Base-by-base conservation (phyloP, 164 flowering plant genomes). In the Taxillus chinensis region DNA sequence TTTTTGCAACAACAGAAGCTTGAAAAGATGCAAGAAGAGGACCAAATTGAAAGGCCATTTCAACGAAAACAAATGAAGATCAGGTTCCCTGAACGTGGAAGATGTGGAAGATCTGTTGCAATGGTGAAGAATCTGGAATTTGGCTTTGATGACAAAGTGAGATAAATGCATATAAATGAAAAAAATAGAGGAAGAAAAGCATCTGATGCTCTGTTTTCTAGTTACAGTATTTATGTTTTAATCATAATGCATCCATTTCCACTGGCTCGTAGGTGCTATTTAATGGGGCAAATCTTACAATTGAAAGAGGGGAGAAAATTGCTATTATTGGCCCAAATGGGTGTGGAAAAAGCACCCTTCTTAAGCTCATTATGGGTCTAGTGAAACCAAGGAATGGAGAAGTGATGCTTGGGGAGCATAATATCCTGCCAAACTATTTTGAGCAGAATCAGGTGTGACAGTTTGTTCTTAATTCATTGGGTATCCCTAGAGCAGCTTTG, bases 291-390 rank as follows among this genome's bases (percentile, higher is more conserved):
- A 91, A 82, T 70, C 87, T 93, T 67, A 61, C 73, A 40, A 83
- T 93, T 68, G 82, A 93, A 73, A 82, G 82, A 69, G 99, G 99
- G 12, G 97, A 90, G 74, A 93, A 89, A 77, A 67, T 91, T 68
- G 96, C 99, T 15, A 82, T 95, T 40, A 68, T 95, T 77, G 99
- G 99, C 40, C 97, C 99, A 53, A 95, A 95, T 76, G 99, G 99
- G 41, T 91, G 97, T 78, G 99, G 99, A 62, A 95, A 95, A 67
- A 91, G 97, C 70, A 95, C 99, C 14, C 72, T 95, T 65, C 90
- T 95, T 60, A 91, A 87, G 75, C 68, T 91, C 56, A 81, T 95
- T 45, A 86, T 89, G 96, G 99, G 96, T 68, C 73, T 82, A 60
- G 82, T 77, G 76, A 85, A 83, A 68, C 97, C 96, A 64, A 62